Conservation (phyloP, 495 filamentous ascomycete species). For the Venustampulla echinocandica region DNA sequence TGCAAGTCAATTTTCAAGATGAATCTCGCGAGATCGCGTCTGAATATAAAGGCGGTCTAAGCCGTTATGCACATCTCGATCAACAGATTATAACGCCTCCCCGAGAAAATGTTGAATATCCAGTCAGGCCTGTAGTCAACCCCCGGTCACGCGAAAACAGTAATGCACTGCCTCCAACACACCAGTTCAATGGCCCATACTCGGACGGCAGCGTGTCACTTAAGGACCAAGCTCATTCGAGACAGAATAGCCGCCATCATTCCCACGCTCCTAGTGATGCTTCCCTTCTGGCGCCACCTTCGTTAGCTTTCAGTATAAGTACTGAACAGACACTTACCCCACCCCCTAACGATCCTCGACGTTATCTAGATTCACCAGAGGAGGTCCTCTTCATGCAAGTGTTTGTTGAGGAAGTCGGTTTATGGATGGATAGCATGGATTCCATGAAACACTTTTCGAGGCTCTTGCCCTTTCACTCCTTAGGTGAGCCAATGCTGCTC, state of each 20-base stretch:
- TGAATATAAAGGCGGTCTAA: constrained; percentile 77
- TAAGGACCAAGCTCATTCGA: constrained; percentile 17
- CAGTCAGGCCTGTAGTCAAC: constrained; percentile 10
- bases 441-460: constrained; percentile 82
- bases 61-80: constrained; percentile 57
- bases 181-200: constrained; percentile 13
- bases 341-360: constrained; percentile 41
- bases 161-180: constrained; percentile 22
- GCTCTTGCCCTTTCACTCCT: constrained; percentile 68
- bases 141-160: background rate
- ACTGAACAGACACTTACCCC: constrained; percentile 40
- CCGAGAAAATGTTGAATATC: constrained; percentile 12
- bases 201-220: constrained; percentile 10
- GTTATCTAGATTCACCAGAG: constrained; percentile 60
- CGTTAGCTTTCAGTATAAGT: constrained; percentile 18
- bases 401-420: constrained; percentile 82
- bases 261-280: constrained; percentile 14
- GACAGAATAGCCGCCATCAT: constrained; percentile 19
- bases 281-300: constrained; percentile 14
- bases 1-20: constrained; percentile 65
- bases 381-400: constrained; percentile 81
- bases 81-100: constrained; percentile 26
- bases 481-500: constrained; percentile 81
- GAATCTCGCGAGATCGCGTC: constrained; percentile 88
- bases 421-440: constrained; percentile 94